Evolutionary conservation across 768 basidiomycete species (phyloP).

Genomic region (Mycena galericulata): DNA sequence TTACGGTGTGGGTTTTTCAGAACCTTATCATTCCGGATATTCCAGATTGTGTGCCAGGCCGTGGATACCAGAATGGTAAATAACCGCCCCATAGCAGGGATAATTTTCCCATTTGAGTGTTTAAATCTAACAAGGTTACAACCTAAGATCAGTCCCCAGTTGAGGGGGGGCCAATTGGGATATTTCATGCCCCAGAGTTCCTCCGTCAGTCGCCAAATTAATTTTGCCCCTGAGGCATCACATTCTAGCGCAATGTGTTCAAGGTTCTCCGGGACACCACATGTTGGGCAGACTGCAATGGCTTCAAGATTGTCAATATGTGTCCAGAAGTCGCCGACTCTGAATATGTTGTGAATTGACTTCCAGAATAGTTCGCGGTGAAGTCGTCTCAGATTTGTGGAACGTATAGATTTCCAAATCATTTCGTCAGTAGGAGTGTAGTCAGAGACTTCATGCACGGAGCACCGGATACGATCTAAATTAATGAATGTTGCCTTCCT

Average conservation of each 20-base stretch:
- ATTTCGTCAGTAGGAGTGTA: no score
- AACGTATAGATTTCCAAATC: constrained; percentile 10
- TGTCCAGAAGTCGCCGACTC: constrained; percentile 32
- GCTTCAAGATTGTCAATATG: constrained; percentile 15
- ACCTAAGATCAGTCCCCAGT: constrained; percentile 11
- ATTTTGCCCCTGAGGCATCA: background rate
- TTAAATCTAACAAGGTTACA: background rate
- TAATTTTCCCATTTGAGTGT: background rate
- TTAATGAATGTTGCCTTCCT: no score
- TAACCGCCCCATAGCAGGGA: background rate
- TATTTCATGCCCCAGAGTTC: constrained; percentile 10
- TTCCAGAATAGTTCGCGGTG: constrained; percentile 27
- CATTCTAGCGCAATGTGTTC: constrained; percentile 32
- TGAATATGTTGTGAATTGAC: constrained; percentile 8
- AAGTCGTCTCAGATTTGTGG: background rate
- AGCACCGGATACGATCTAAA: no score
- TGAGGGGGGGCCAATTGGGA: background rate
- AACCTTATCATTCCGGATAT: background rate
- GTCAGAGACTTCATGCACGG: no score
- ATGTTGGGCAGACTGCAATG: background rate
- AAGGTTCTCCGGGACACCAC: constrained; percentile 15
- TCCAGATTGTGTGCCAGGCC: background rate
- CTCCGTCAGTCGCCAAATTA: constrained; percentile 3
- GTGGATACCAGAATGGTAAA: background rate
- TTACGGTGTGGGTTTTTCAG: background rate